A percentile compares a stretch with the other conserved stretches of the same genome.
Evolutionary conservation across 2,329 filamentous ascomycete species (phyloP).

Genomic region (Apiospora rasikravindrae): DNA sequence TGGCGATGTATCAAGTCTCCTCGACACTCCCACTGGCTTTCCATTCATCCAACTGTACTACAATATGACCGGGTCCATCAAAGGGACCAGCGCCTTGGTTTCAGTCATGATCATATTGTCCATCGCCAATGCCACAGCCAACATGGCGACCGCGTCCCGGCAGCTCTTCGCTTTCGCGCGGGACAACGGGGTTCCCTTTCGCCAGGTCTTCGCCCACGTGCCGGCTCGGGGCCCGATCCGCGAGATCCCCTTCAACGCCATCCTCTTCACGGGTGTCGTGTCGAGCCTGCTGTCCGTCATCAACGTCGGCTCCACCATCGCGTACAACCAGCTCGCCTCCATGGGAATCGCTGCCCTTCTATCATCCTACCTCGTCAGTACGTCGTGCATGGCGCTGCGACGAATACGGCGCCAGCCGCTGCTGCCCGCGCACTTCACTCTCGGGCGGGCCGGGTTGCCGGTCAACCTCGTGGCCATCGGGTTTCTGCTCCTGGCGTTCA

Average conservation of each 20-base stretch:
- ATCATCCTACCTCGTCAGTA: slow-evolving; percentile 56
- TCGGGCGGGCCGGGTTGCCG: slow-evolving; percentile 48
- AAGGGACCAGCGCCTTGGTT: slow-evolving; percentile 52
- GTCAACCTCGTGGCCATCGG: slow-evolving; percentile 49
- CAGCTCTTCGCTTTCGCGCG: slow-evolving; percentile 50
- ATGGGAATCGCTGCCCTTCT: slow-evolving; percentile 56
- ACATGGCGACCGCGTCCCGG: slow-evolving; percentile 41
- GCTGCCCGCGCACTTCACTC: slow-evolving; percentile 32
- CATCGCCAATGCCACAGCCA: slow-evolving; percentile 45
- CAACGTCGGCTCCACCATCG: slow-evolving; percentile 56
- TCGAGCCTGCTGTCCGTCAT: slow-evolving; percentile 53
- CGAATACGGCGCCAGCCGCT: slow-evolving; percentile 40
- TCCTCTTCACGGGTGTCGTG: slow-evolving; percentile 53
- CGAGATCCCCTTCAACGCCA: slow-evolving; percentile 49
- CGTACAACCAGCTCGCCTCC: slow-evolving; percentile 60
- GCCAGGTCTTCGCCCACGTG: slow-evolving; percentile 13
- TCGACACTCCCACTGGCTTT: slow-evolving; percentile 36
- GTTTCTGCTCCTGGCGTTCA: slow-evolving; percentile 43
- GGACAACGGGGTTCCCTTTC: slow-evolving; percentile 46
- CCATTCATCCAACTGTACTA: slow-evolving; percentile 41
- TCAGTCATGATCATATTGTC: slow-evolving; percentile 47
- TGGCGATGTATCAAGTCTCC: slow-evolving; percentile 37
- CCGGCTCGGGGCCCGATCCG: slow-evolving; percentile 23
- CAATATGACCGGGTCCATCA: slow-evolving; percentile 39
- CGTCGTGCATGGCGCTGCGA: slow-evolving; percentile 49